A percentile compares a stretch with the other conserved stretches of the same genome.
Evolutionary conservation across 441 rosid species (phyloP).

Genomic region (Gossypium gossypioides): DNA sequence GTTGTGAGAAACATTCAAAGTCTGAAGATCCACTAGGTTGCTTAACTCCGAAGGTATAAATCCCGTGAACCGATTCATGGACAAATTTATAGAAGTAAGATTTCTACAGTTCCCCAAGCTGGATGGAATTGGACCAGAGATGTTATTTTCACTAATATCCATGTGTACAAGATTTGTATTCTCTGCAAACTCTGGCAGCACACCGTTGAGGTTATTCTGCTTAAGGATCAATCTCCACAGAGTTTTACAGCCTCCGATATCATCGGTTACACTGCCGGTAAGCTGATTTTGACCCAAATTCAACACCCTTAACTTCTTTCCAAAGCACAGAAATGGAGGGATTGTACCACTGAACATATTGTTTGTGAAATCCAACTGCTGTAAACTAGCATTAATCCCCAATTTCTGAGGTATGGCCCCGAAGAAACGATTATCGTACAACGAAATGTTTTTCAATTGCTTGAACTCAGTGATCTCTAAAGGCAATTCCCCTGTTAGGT

Average conservation of each 20-base stretch:
- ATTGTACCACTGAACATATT: slow-evolving; percentile 54
- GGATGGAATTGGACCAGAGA: slow-evolving; percentile 48
- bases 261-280: slow-evolving; percentile 50
- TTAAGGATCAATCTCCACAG: slow-evolving; percentile 50
- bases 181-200: slow-evolving; percentile 43
- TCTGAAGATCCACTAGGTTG: slow-evolving; percentile 33
- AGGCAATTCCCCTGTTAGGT: slow-evolving; percentile 60
- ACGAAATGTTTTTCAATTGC: slow-evolving; percentile 34
- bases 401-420: slow-evolving; percentile 51
- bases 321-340: slow-evolving; percentile 56
- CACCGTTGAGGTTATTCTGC: slow-evolving; percentile 42
- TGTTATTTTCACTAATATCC: slow-evolving; percentile 40
- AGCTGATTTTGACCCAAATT: slow-evolving; percentile 52
- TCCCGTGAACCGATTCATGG: slow-evolving; percentile 51
- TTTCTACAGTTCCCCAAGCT: slow-evolving; percentile 45
- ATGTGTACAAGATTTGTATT: slow-evolving; percentile 33
- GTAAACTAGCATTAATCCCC: slow-evolving; percentile 58
- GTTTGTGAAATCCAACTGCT: slow-evolving; percentile 45
- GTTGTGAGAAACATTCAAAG: slow-evolving; percentile 50
- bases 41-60: slow-evolving; percentile 49
- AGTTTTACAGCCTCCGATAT: slow-evolving; percentile 41
- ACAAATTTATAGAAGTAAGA: slow-evolving; percentile 43
- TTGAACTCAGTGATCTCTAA: slow-evolving; percentile 47
- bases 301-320: slow-evolving; percentile 36
- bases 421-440: slow-evolving; percentile 44